Base-by-base conservation (phyloP, 352 stramenopile species). In the Pythium phragmitis region DNA sequence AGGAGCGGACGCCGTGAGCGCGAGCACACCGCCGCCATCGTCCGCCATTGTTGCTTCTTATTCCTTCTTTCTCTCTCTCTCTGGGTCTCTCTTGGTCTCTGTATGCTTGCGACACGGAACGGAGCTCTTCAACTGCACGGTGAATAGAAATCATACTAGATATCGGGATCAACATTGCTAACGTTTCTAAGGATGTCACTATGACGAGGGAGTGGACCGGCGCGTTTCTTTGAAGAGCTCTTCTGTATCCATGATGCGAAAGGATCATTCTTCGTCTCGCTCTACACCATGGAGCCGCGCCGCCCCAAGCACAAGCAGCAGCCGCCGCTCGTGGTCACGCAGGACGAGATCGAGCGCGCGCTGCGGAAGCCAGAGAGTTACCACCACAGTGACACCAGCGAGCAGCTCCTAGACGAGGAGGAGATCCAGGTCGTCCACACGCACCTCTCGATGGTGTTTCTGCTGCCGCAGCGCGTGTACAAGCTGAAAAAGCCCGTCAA, bases 401-500 rank as follows among this genome's bases (percentile, higher is more conserved):
- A 46, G 39, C 37, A 12, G 37, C 37, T 16, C 11, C 39, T 66
- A 14, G 50, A 55, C 7, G 13, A 41, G 7, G 26, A 17, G 7
- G 17, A 41, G 42, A 67, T 88, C 33, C 43, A 60, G 1, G 74
- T 88, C 26, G 71, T 88, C 47, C 79, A 89, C 60, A 91, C 82
- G 62, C 82, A 91, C 73, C 77, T 91, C 71, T 91, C 82, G 36
- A 84, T 91, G 79, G 80, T 89, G 1, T 81, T 88, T 45, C 23
- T 87, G 42, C 70, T 88, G 43, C 74, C 78, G 0, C 33, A 80
- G 13, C 76, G 75, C 47, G 82, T 91, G 42, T 89, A 87, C 60
- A 91, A 91, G 70, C 54, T 91, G 48, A 91, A 91, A 68, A 91
- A 89, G 60, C 47, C 69, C n/a, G 82, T 91, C 54, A 64, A 89